Evolutionary conservation across 139 green algal species (phyloP), one percentile per base, ranked within the genome.

Genomic region (Chlorella sp.): DNA sequence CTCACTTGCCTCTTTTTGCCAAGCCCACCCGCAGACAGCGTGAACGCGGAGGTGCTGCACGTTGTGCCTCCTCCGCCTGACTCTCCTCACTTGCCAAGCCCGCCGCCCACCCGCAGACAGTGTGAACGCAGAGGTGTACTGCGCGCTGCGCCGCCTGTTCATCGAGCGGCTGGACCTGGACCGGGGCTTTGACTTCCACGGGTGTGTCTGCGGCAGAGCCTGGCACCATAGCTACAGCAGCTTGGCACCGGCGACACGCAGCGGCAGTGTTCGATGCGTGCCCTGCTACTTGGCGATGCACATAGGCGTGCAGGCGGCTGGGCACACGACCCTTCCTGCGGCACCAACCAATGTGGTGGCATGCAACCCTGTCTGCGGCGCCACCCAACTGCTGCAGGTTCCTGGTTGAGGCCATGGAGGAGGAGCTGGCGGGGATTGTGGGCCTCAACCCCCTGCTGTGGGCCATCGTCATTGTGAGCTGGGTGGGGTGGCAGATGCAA

Each of bases 401-500:
- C 68, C 16, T 90, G 24, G 67, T 85, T n/a, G 86, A 89, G 32
- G 80, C 81, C 46, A 78, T 89, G 69, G 85, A 78, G 58, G 87
- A 90, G 34, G 87, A 90, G 77, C 88, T 90, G 46, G 56, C 77
- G 1, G 58, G 64, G n/a, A 69, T 90, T 36, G 84, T 90, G 28
- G 74, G 67, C 43, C 40, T 87, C 22, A 80, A 88, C 58, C 72
- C 44, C 7, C 41, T 83, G 24, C 81, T 90, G 60, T 90, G 87
- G 87, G 28, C 60, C 43, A 67, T 88, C 26, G 58, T 76, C 65
- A 64, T 84, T 48, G 80, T 87, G 36, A 81, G 86, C 65, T 73
- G 30, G 64, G 11, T 40, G 28, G 30, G 28, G 64, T 32, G n/a
- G n/a, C n/a, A n/a, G 30, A 3, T 19, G 30, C 28, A 70, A 22